Base-by-base conservation (phyloP, 352 stramenopile species). In the Bremia lactucae region DNA sequence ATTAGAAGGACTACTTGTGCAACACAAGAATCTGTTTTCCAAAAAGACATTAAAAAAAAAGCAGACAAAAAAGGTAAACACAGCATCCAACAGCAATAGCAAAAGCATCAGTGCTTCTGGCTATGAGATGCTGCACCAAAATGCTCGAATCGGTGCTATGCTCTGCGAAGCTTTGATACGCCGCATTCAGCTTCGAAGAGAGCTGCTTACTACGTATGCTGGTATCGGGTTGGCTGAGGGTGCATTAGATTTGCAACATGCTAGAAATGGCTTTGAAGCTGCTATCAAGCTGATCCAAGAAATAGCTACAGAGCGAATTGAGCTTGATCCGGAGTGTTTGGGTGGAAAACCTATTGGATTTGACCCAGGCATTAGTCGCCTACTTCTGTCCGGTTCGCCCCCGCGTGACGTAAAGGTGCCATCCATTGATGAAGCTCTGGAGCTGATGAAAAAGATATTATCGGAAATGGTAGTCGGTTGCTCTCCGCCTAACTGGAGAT, bases 41-140 rank as follows among this genome's bases (percentile, higher is more conserved):
- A 83, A 84, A 37, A 78, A 76, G 41, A 43, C 49, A 3, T 61
- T 63, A 21, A 87, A 83, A 62, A 87, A 86, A 57, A 82, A 81
- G 40, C 35, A 45, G 46, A 55, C 42, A 20, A 83, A 86, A 57
- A 75, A 64, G 31, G n/a, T 31, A 11, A 15, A 38, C 14, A 26
- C 31, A 6, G 2, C 42, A 28, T 21, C 13, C 31, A 19, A 23
- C 6, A 42, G n/a, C 16, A 55, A 49, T 28, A 45, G 3, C 8
- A 29, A 57, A 19, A 35, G 5, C 15, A 14, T 23, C 18, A 18
- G 22, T 34, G 28, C 40, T 0, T 48, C 20, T 23, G 18, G 37
- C 31, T 69, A 68, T 23, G 67, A 83, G 24, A 42, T 58, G 5
- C 42, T 87, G 16, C 63, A 82, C 36, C 28, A 54, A 1, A 87